Evolutionary conservation across 2,329 filamentous ascomycete species (phyloP), one percentile per base, ranked within the genome.

Genomic region (Dichotomopilus funicola): DNA sequence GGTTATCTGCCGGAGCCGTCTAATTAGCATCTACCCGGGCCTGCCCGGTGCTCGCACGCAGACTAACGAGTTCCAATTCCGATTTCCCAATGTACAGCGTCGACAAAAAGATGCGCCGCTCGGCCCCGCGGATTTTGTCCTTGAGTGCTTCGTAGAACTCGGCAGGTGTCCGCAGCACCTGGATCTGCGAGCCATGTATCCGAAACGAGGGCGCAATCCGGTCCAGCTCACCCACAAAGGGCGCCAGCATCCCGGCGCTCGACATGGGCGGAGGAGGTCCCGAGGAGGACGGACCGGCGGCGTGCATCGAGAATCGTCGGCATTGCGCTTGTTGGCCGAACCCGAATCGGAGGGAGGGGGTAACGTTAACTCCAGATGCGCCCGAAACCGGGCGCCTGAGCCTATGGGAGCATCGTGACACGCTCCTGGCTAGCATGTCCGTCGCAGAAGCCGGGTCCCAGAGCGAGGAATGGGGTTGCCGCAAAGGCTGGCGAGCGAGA

Each of bases 1-100:
- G 13, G 83, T 78, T 56, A 97, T 89, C 84, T 86, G 54, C 3
- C 34, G 19, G 7, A 6, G 51, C 60, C 55, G 59, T 53, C 5
- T 45, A 12, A 12, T 40, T 40, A 9, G 37, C 4, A 40, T 4
- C 7, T 13, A 8, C 37, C 7, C 7, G 27, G 2, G 2, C 6
- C 27, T 8, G 19, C 8, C 6, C 1, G 4, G 11, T 11, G 10
- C 1, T 12, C 10, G 38, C 19, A 5, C 4, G 19, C 12, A 19
- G 9, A 59, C 75, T 52, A 74, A 86, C 83, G 66, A 99, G 78
- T 64, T 97, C 94, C 71, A 86, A 80, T 72, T 99, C 94, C 1
- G 88, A 88, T 70, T 92, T 95, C 60, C 94, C 94, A 68, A 99
- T 94, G 69, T 99, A 99, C 51, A 99, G 75, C 0, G 94, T 99